Evolutionary conservation across 768 basidiomycete genomes (phyloP), one percentile per base, ranked within the genome.

Genomic region (Postia placenta): DNA sequence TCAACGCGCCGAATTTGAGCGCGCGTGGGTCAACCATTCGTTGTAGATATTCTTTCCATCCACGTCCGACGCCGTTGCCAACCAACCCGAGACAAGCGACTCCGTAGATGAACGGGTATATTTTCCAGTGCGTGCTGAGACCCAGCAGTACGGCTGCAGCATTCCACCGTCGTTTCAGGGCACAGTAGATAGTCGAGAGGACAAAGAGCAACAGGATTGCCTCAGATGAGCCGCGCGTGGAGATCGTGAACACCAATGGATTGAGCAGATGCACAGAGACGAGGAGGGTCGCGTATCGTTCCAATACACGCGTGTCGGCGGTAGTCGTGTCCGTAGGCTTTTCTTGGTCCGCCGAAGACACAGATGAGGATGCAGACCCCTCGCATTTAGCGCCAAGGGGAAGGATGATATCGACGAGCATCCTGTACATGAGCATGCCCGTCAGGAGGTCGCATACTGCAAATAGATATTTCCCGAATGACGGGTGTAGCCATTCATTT

Each of bases 181-280:
- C 79, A 25, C 67, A 73, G 61, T 78, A 79, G 23, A 94, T 67
- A 0, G 84, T 81, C 45, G 78, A 67, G 33, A 96, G 74, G 33
- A 97, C 87, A 49, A 94, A 73, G 1, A 87, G 71, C 33, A 85
- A 82, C 14, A 98, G 80, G 15, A 96, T 69, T 2, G 91, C 82
- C 65, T 99, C 96, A 3, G 95, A 94, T 15, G 92, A 97, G 5
- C 96, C 96, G 15, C 96, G 84, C 0, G 96, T 98, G 5, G 94
- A 96, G 58, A 99, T 97, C 54, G 92, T 86, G 65, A 96, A 88
- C 2, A 95, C 87, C 57, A 99, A 78, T 0, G 96, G 96, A 67
- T 94, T 97, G 50, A 98, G 75, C 2, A 98, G 82, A 70, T 97
- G 91, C 2, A 86, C 59, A 0, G 79, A 69, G 28, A 79, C 78